Evolutionary conservation across 1,284 basidiomycete species (phyloP), one percentile per base, ranked within the genome.

Genomic region (Ustilago crameri): DNA sequence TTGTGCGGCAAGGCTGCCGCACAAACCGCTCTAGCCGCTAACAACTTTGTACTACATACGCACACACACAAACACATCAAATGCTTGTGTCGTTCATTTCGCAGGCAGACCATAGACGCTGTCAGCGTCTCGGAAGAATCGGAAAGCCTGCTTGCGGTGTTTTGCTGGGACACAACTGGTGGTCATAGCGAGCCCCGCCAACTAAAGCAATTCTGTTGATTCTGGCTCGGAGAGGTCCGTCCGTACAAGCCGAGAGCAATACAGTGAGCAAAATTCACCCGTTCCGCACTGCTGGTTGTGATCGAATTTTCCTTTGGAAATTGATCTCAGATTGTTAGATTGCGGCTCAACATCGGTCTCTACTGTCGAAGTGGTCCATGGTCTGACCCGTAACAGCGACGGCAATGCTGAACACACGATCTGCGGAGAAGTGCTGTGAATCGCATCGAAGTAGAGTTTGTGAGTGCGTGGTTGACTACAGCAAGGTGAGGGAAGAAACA

Each of bases 151-250:
- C 12, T 12, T 30, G 30, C 30, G 5, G 12, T 30, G 30, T 20
- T 34, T 52, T 22, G 34, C 32, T 43, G 43, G 34, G 23, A 46
- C 51, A 24, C 51, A 37, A 27, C 37, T 34, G 32, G 35, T 37
- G 35, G 35, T 17, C 35, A 7, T 37, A 17, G 35, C 35, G 35
- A 37, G 35, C 35, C n/a, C 51, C 23, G 41, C 43, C 42, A 53
- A 53, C 42, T 30, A 38, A 7, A 2, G 17, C 22, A 5, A 1
- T 9, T 47, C 23, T 17, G 17, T 15, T 17, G 7, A 30, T 7
- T 12, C 10, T 24, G 2, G 1, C 43, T 20, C 52, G 52, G 44
- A 54, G 37, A 54, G 43, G 22, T 54, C 52, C 52, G 52, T n/a
- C 52, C 35, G 52, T 8, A 24, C 34, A 51, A 5, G 32, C 51